phyloP scores from a whole-genome alignment of 2,329 filamentous ascomycete species.

The Albophoma yamanashiensis region DNA sequence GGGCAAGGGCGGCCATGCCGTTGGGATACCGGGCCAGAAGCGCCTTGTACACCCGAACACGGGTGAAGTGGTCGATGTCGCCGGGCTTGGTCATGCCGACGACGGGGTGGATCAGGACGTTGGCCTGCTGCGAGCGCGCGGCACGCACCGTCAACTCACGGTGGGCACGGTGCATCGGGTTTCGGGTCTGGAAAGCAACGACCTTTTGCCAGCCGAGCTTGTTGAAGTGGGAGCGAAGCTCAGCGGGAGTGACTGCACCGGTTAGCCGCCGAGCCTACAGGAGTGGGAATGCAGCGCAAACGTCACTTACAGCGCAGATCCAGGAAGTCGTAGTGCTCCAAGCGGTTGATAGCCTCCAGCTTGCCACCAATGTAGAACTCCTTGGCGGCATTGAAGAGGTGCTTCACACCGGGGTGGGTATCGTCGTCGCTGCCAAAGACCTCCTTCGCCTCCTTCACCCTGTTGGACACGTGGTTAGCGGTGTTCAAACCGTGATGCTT shows the following conservation, averaged over 20 bases:
- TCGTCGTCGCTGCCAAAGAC: slow-evolving; percentile 89
- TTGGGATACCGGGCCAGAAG: slow-evolving; percentile 95
- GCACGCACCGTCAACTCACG: slow-evolving; percentile 95
- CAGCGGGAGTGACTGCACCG: slow-evolving; percentile 69
- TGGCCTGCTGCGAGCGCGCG: slow-evolving; percentile 89
- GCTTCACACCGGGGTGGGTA: slow-evolving; percentile 85
- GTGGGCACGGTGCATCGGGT: slow-evolving; percentile 98
- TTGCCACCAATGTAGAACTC: slow-evolving; percentile 95
- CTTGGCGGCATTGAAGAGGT: slow-evolving; percentile 69
- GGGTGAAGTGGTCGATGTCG: slow-evolving; percentile 99
- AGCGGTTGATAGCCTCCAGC: slow-evolving; percentile 86
- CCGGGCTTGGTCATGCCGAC: slow-evolving; percentile 98
- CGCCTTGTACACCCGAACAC: slow-evolving; percentile 96
- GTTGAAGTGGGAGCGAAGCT: slow-evolving; percentile 94
- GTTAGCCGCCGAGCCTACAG: slow-evolving; percentile 5
- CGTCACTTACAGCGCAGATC: slow-evolving; percentile 70
- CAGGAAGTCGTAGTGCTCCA: slow-evolving; percentile 98
- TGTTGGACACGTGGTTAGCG: slow-evolving; percentile 21
- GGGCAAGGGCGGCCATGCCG: slow-evolving; percentile 94
- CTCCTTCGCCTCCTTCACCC: slow-evolving; percentile 78
- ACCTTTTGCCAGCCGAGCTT: slow-evolving; percentile 98
- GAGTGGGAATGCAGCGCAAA: not conserved
- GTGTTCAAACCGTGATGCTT: not conserved
- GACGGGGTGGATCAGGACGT: slow-evolving; percentile 97
- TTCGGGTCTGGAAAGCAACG: slow-evolving; percentile 97